Base-by-base conservation (phyloP, 306 rosid genomes). In the Lupinus albus region DNA sequence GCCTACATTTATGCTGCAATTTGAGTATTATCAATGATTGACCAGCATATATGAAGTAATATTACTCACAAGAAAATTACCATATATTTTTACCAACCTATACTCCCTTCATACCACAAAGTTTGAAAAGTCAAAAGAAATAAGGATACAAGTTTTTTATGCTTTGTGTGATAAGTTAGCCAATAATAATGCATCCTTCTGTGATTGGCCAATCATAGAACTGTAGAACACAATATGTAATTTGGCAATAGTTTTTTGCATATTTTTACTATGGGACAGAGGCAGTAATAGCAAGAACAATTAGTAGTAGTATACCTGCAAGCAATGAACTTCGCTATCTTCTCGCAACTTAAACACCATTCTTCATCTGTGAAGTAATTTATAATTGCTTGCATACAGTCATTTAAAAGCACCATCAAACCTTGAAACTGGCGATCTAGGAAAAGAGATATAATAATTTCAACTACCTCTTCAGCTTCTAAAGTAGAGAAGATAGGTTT, bases 351-450 rank as follows among this genome's bases (percentile, higher is more conserved):
- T 72, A 83, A 55, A 54, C 49, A 35, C 96, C 98, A 92, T 68
- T 92, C 96, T 32, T 67, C 41, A 55, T 89, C 89, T 13, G 86
- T 83, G 73, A 92, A 87, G 86, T 86, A 92, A 79, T 76, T 49
- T 61, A 92, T 76, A 62, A 72, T 67, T 8, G 93, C 81, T 73
- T 83, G 84, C 86, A 89, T 50, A 75, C 91, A 89, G 50, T 89
- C 87, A 15, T 79, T 75, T 80, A 92, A 77, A 76, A 83, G 89
- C 59, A 76, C 56, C 71, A 71, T 32, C 48, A 92, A 74, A 68
- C 98, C 98, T 58, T 84, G 91, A 64, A 89, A 82, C 76, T 65
- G 88, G 59, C 89, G 88, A 82, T 92, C 98, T 28, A 87, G 75
- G 73, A 82, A 89, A 59, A 92, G 82, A 76, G 78, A 84, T 73